Base-by-base conservation (phyloP, 164 flowering plant species). In the Magnolia kwangsiensis region DNA sequence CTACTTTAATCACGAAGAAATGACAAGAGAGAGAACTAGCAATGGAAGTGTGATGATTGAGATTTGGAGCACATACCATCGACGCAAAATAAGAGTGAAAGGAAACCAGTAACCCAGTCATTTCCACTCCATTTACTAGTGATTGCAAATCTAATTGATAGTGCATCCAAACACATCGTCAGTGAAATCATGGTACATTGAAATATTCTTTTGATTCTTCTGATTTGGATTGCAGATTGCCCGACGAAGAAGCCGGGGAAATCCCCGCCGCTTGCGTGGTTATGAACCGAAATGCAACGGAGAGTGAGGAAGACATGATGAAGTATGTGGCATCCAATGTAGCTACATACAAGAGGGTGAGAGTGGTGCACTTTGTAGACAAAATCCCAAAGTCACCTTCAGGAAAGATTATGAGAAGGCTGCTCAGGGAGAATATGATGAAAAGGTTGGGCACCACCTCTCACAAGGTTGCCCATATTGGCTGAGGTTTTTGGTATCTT, bases 211-310 rank as follows among this genome's bases (percentile, higher is more conserved):
- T 18, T 71, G 9, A 64, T 13, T 18, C 63, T 18, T 2, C 2
- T 58, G 23, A 1, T 70, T 58, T 75, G 31, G 4, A 61, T 8
- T 82, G 82, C 82, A 96, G 98, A 73, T 31, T 96, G 80, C 88
- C 94, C 0, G 98, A 96, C 80, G 92, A 89, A 78, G 99, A 94
- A 69, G 99, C 99, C 0, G 99, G 99, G 31, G 98, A 96, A 83
- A 87, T 96, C 51, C 99, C 99, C 77, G 98, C 84, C 1, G 99
- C 99, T 6, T 90, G 94, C 78, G 96, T 94, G 0, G 99, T 96
- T 74, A 84, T 90, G 85, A 87, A 72, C 79, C 55, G 75, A 75
- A 75, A 81, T 4, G 89, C 95, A 7, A 88, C 83, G 51, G 98
- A 90, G 76, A 90, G 76, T 31, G 97, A 94, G 76, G 89, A 87